Percentiles rank a stretch among this genome's conserved stretches.
Conservation (phyloP, 345 rosid species). For the Moricandia moricandioides region DNA sequence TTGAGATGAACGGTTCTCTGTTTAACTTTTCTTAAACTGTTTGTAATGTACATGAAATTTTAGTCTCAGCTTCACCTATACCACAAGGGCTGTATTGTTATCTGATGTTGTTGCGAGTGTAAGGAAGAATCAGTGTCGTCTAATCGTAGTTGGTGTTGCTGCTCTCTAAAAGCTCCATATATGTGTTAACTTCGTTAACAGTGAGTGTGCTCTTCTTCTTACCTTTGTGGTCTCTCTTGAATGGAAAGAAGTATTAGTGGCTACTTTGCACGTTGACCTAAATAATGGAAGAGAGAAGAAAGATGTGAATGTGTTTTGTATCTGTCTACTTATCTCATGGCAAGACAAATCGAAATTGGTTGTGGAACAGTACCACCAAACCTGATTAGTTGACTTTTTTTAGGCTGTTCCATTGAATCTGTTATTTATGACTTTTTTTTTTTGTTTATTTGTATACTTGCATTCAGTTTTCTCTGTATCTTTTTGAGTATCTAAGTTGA, state of each 20-base stretch:
- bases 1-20: background rate
- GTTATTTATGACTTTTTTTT: background rate
- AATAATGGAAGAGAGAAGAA: slow-evolving; percentile 30
- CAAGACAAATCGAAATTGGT: slow-evolving; percentile 33
- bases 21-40: slow-evolving; percentile 1
- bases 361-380: slow-evolving; percentile 30
- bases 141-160: background rate
- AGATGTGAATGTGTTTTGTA: slow-evolving; percentile 4
- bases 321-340: slow-evolving; percentile 25
- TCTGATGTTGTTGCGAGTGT: background rate
- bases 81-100: slow-evolving; percentile 6
- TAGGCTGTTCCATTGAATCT: slow-evolving; percentile 22
- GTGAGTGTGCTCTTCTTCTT: background rate
- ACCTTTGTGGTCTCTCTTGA: no score
- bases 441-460: background rate
- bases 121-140: slow-evolving; percentile 8
- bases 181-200: background rate
- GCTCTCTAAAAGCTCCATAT: background rate
- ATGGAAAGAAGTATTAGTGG: background rate
- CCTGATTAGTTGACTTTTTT: slow-evolving; percentile 37
- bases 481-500: slow-evolving; percentile 1
- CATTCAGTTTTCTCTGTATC: background rate
- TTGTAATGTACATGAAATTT: slow-evolving; percentile 27
- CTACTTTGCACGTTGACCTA: slow-evolving; percentile 9
- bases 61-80: slow-evolving; percentile 16